These are phyloP conservation scores for Tetracladium setigerum DNA, from an alignment of 495 filamentous ascomycete species.

Conservation along the genomic window DNA sequence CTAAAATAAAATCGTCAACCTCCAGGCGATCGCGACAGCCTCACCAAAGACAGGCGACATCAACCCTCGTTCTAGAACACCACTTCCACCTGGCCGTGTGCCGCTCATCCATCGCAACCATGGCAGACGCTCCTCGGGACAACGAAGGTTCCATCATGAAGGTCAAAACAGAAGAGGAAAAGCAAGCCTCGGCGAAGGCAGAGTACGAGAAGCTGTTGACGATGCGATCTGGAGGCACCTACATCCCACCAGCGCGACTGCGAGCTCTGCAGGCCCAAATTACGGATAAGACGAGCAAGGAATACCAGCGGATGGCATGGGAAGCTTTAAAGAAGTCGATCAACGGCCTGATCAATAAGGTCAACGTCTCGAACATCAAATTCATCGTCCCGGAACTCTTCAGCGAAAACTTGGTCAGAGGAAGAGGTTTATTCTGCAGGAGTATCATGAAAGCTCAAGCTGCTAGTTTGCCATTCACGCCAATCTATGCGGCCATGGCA, in stretches of 20 bases:
- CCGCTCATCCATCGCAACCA: slow-evolving; percentile 51
- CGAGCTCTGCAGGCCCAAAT: slow-evolving; percentile 92
- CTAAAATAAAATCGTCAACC: slow-evolving; percentile 18
- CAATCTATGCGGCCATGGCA: slow-evolving; percentile 89
- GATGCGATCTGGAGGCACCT: slow-evolving; percentile 89
- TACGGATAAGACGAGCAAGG: slow-evolving; percentile 90
- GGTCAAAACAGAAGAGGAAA: slow-evolving; percentile 70
- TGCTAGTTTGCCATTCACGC: slow-evolving; percentile 90
- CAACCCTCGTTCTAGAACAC: neutral
- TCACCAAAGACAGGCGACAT: slow-evolving; percentile 10
- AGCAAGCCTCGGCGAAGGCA: slow-evolving; percentile 69
- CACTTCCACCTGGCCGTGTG: slow-evolving; percentile 27
- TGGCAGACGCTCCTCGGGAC: slow-evolving; percentile 31
- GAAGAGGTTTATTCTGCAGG: slow-evolving; percentile 85
- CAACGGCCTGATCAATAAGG: slow-evolving; percentile 97
- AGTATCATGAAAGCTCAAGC: slow-evolving; percentile 97
- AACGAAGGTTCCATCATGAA: slow-evolving; percentile 20
- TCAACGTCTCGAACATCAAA: slow-evolving; percentile 97
- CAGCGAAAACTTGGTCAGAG: slow-evolving; percentile 85
- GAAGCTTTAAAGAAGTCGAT: slow-evolving; percentile 98
- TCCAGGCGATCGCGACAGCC: slow-evolving; percentile 22
- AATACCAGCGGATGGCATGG: slow-evolving; percentile 99
- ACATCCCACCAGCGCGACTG: slow-evolving; percentile 87
- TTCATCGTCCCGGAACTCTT: slow-evolving; percentile 94
- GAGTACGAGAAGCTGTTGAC: slow-evolving; percentile 87